Evolutionary conservation across 2,329 filamentous ascomycete genomes (phyloP).

Genomic region (Pezicula carpinea): DNA sequence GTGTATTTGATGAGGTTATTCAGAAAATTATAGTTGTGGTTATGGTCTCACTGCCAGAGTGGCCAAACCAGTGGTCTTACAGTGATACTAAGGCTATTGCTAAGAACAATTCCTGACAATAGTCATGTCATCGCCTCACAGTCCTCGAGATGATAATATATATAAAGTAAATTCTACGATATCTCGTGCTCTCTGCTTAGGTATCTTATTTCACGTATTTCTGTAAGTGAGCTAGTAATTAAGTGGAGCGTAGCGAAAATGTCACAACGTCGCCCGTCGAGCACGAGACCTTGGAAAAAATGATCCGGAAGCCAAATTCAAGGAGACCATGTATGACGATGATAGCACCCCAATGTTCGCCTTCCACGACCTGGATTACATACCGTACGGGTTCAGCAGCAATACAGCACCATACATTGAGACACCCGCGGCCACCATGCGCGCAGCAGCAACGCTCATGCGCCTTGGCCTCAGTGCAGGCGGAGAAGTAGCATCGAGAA

Average conservation of each 20-base stretch:
- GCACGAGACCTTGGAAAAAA: not conserved
- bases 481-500: slow-evolving; percentile 1
- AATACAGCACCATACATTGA: slow-evolving; percentile 19
- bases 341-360: slow-evolving; percentile 18
- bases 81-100: too few relatives aligned
- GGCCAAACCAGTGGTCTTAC: too few relatives aligned
- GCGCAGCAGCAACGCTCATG: slow-evolving; percentile 20
- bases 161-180: not conserved
- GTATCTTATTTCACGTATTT: not conserved
- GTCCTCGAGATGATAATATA: too few relatives aligned
- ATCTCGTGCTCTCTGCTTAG: not conserved
- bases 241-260: not conserved
- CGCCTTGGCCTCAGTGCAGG: slow-evolving; percentile 7
- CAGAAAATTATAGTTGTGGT: too few relatives aligned
- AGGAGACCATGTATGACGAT: slow-evolving; percentile 15
- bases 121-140: too few relatives aligned
- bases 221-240: not conserved
- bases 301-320: not conserved
- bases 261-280: not conserved
- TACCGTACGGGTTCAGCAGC: slow-evolving; percentile 15
- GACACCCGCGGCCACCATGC: slow-evolving; percentile 15
- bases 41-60: too few relatives aligned
- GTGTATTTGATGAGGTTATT: too few relatives aligned
- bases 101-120: too few relatives aligned
- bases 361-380: slow-evolving; percentile 25